These are phyloP conservation scores for Microcera coccophila DNA, from an alignment of 2,329 filamentous ascomycete species.

Conservation along the genomic window DNA sequence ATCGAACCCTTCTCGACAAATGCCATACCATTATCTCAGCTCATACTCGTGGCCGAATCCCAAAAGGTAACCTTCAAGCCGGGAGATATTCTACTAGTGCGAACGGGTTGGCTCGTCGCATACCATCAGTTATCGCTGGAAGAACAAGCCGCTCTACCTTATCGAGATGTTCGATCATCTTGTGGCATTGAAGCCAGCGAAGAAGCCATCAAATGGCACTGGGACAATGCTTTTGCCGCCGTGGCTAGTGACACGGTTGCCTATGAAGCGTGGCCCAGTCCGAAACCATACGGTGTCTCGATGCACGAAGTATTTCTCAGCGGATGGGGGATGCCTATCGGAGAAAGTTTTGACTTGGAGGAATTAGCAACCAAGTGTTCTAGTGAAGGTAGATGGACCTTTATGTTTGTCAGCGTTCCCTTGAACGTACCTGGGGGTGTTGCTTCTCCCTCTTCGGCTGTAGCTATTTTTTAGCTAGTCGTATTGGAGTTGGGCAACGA, in stretches of 20 bases:
- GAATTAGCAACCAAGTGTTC: constrained; percentile 46
- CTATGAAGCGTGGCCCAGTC: constrained; percentile 46
- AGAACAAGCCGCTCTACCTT: constrained; percentile 34
- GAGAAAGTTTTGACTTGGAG: constrained; percentile 33
- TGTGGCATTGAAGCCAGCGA: constrained; percentile 47
- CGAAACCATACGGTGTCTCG: constrained; percentile 33
- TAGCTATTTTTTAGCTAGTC: no score
- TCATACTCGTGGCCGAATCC: constrained; percentile 34
- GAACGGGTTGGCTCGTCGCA: constrained; percentile 29
- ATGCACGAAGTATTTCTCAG: constrained; percentile 44
- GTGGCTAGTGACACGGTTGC: constrained; percentile 52
- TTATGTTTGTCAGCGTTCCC: constrained; percentile 45
- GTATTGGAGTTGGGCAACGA: no score
- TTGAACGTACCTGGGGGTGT: constrained; percentile 45
- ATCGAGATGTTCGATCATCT: no score
- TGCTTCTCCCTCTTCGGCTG: no score
- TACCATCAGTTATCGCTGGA: constrained; percentile 45
- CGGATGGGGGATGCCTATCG: constrained; percentile 43
- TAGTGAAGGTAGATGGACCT: constrained; percentile 42
- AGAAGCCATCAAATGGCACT: constrained; percentile 51
- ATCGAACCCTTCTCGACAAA: constrained; percentile 40
- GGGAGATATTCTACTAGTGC: constrained; percentile 49
- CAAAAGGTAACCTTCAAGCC: constrained; percentile 41
- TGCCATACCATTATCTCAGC: constrained; percentile 31
- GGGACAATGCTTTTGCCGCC: constrained; percentile 52